phyloP scores from a whole-genome alignment of 306 rosid genomes.

The Corylus heterophylla region DNA sequence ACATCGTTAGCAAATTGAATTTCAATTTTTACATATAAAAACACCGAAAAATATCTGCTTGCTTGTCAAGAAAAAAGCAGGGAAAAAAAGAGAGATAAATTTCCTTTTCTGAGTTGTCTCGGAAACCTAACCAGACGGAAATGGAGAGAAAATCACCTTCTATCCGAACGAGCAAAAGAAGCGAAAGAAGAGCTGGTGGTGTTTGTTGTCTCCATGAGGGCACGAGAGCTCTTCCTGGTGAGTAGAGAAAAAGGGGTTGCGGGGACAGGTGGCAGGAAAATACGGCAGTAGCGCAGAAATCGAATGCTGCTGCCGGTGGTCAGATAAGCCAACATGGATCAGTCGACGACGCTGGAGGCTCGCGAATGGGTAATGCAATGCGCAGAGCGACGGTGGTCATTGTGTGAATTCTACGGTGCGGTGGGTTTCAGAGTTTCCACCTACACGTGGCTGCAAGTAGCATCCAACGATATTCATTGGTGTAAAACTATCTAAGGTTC shows the following conservation, averaged over 20 bases:
- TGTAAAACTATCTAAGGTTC: no score
- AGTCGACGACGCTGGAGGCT: neutral
- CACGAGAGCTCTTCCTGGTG: neutral
- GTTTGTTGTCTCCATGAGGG: conserved; percentile 41
- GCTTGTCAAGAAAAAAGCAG: neutral
- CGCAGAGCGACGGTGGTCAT: neutral
- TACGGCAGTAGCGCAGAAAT: conserved; percentile 43
- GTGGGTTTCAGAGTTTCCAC: no score
- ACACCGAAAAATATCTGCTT: neutral
- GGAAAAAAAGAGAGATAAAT: neutral
- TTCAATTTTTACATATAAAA: neutral
- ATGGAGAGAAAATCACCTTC: conserved; percentile 30
- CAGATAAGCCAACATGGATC: conserved; percentile 44
- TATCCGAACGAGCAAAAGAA: conserved; percentile 43
- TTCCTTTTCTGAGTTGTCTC: neutral
- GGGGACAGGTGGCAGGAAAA: conserved; percentile 43
- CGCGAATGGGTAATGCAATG: no score
- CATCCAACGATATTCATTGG: no score
- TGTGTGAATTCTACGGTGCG: neutral
- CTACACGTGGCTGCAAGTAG: no score
- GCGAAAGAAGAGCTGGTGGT: conserved; percentile 33
- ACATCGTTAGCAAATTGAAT: neutral
- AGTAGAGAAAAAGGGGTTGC: neutral
- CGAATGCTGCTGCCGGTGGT: conserved; percentile 17
- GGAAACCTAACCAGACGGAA: neutral